Base-by-base conservation (phyloP, 1,139 yeast genomes). In the Pichia sp. region DNA sequence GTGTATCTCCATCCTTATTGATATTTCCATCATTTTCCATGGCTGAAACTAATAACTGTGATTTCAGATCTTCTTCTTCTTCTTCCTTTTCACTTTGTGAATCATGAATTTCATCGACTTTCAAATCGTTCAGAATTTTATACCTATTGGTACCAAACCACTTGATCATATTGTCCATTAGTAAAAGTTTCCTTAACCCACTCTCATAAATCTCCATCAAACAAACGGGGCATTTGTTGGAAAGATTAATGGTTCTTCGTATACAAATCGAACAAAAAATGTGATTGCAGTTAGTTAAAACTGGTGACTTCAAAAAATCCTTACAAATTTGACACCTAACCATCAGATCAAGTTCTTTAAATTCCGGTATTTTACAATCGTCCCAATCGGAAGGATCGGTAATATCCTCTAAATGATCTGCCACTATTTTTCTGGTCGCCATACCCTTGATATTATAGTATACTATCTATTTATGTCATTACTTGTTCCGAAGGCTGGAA, bases 321-420 rank as follows among this genome's bases (percentile, higher is more conserved):
- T 90, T 87, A 61, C 98, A 92, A 16, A 92, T 84, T 55, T 83
- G 88, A 58, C 98, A 92, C 57, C 95, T n/a, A n/a, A n/a, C n/a
- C n/a, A n/a, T n/a, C 33, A 10, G 10, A 29, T 29, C 33, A 10
- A 29, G 33, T 29, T 29, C 33, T 29, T 29, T 6, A 29, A 29
- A 29, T 10, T 29, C 9, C 6, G 33, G 33, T 29, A 29, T 6
- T 29, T 29, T 29, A 10, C 33, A 29, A 6, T 29, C 33, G 33
- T 29, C 10, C 33, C 33, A 29, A 34, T 34, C 36, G 36, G 36
- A 16, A 34, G 36, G 33, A 29, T 29, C 33, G 6, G 33, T 29
- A 7, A 29, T 29, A 10, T 33, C 35, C 5, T 8, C 16, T n/a
- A 33, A 11, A 16, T 16, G 4, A 10, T 34, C 37, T n/a, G n/a